Percentiles rank a stretch among this genome's conserved stretches.
phyloP scores from a whole-genome alignment of 73 alveolate genomes.

The Paramecium octaurelia region DNA sequence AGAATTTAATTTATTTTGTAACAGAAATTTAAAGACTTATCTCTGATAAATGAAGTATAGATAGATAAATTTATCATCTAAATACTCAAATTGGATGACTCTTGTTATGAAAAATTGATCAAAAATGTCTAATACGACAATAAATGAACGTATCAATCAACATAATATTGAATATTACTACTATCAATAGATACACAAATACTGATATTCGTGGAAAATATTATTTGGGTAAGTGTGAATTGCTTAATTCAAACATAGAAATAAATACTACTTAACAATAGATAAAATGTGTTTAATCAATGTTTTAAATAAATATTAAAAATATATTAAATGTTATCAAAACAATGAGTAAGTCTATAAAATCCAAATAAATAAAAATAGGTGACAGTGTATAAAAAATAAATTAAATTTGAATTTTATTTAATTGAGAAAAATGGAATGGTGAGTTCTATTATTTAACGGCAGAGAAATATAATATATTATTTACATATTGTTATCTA shows the following conservation, averaged over 20 bases:
- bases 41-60: too few species aligned
- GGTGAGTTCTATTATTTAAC: not conserved
- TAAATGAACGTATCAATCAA: too few species aligned
- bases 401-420: not conserved
- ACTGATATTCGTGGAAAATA: not conserved
- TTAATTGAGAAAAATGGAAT: not conserved
- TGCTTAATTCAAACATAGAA: too few species aligned
- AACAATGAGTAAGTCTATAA: not conserved
- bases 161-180: not conserved
- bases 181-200: not conserved
- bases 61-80: too few species aligned
- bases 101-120: not conserved
- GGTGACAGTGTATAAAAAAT: not conserved
- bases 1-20: too few species aligned
- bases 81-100: not conserved
- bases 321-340: not conserved
- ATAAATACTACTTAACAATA: too few species aligned
- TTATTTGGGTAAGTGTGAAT: not conserved
- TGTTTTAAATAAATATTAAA: not conserved
- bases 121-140: not conserved
- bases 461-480: not conserved
- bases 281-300: not conserved
- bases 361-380: not conserved
- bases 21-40: too few species aligned
- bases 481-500: not conserved